These are phyloP conservation scores for Neurospora crassa DNA, from an alignment of 2,329 filamentous ascomycete species.

Conservation along the genomic window DNA sequence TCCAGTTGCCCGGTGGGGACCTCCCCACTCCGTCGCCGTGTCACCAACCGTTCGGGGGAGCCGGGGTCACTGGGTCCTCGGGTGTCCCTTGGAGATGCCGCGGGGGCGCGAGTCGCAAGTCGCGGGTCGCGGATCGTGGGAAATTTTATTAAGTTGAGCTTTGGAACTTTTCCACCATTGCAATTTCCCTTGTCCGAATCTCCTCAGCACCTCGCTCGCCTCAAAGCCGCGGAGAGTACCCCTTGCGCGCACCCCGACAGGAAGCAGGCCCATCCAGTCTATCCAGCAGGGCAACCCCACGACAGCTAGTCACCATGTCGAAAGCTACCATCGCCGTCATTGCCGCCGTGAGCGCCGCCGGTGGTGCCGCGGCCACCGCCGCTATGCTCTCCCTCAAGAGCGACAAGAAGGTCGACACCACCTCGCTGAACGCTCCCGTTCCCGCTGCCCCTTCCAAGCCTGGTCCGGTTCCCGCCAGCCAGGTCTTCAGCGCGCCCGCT, in stretches of 20 bases:
- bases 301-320: slow-evolving; percentile 48
- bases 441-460: slow-evolving; percentile 21
- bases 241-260: background rate
- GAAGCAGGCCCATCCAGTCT: background rate
- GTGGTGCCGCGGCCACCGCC: slow-evolving; percentile 65
- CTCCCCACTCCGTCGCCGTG: background rate
- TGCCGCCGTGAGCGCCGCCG: slow-evolving; percentile 65
- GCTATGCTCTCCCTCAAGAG: slow-evolving; percentile 51
- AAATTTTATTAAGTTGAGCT: background rate
- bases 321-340: slow-evolving; percentile 69
- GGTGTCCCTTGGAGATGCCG: background rate
- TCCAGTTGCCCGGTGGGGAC: background rate
- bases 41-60: background rate
- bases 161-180: background rate
- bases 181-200: background rate
- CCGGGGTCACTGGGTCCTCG: background rate
- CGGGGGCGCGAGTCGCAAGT: background rate
- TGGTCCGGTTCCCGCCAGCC: slow-evolving; percentile 12
- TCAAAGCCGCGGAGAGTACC: background rate
- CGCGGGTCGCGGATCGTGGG: background rate
- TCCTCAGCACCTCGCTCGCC: background rate
- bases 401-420: slow-evolving; percentile 33
- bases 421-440: slow-evolving; percentile 20
- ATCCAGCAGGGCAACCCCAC: background rate
- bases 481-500: slow-evolving; percentile 23